These are phyloP conservation scores for Haplosporangium sp. DNA, from an alignment of 371 early-diverging fungal genomes.

Conservation along the genomic window DNA sequence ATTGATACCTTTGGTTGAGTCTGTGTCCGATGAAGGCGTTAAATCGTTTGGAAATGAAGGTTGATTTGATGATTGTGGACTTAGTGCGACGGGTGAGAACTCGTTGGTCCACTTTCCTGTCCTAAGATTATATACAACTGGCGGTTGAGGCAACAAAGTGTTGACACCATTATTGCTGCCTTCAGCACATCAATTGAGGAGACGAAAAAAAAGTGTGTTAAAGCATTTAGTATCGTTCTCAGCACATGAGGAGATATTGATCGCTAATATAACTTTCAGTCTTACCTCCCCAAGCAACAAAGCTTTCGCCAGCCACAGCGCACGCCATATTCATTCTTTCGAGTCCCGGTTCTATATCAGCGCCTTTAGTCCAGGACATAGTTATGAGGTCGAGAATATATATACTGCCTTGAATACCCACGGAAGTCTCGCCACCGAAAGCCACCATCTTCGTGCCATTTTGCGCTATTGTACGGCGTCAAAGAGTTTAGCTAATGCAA, in stretches of 20 bases:
- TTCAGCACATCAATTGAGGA: background rate
- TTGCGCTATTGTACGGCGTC: conserved; percentile 1
- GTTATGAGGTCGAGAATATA: background rate
- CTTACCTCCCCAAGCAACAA: conserved; percentile 12
- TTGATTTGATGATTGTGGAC: background rate
- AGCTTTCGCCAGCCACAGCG: conserved; percentile 2
- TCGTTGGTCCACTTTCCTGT: background rate
- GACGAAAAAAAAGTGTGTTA: too few species aligned
- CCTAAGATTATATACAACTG: background rate
- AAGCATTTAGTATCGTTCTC: too few species aligned
- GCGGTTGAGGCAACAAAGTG: background rate
- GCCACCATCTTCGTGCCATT: conserved; percentile 1
- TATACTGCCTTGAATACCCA: background rate
- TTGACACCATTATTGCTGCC: background rate
- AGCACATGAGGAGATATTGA: too few species aligned
- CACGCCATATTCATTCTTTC: background rate
- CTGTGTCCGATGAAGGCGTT: background rate
- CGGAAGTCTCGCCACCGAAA: conserved; percentile 1
- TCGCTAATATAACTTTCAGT: too few species aligned
- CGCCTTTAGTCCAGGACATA: conserved; percentile 2
- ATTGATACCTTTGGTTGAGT: background rate
- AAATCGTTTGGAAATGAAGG: background rate
- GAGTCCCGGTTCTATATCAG: background rate
- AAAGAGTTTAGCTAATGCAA: too few species aligned
- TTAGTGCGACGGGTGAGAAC: background rate